Evolutionary conservation across 2,329 filamentous ascomycete species (phyloP).

Genomic region (Zymoseptoria passerinii): DNA sequence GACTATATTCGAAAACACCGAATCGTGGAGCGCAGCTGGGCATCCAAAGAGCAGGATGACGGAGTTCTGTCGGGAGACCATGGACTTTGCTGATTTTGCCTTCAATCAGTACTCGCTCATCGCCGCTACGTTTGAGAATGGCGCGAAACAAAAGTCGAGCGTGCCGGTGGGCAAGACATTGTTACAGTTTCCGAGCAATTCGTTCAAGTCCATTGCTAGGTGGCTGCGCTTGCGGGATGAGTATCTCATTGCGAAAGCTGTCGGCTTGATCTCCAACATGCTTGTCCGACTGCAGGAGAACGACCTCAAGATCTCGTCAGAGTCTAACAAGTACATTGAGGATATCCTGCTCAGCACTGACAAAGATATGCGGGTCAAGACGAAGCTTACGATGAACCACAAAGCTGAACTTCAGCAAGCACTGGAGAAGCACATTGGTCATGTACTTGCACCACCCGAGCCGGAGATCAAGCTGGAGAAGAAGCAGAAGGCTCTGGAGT

Average conservation of each 20-base stretch:
- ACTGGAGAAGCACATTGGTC: constrained; percentile 46
- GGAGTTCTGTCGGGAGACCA: constrained; percentile 87
- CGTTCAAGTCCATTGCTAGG: constrained; percentile 59
- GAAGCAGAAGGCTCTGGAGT: constrained; percentile 36
- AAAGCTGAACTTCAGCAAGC: constrained; percentile 69
- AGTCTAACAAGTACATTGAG: constrained; percentile 53
- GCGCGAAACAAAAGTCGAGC: constrained; percentile 32
- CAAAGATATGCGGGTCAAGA: constrained; percentile 50
- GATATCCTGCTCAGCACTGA: constrained; percentile 49
- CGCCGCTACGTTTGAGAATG: constrained; percentile 54
- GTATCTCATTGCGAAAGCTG: constrained; percentile 74
- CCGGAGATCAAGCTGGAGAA: constrained; percentile 17
- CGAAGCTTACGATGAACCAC: constrained; percentile 73
- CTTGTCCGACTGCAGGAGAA: constrained; percentile 72
- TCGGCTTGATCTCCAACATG: constrained; percentile 76
- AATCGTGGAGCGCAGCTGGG: constrained; percentile 65
- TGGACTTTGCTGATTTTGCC: constrained; percentile 82
- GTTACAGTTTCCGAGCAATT: constrained; percentile 54
- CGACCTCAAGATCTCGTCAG: constrained; percentile 57
- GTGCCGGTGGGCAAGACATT: constrained; percentile 41
- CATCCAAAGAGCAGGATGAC: constrained; percentile 74
- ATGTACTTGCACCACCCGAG: constrained; percentile 13
- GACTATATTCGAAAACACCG: constrained; percentile 73
- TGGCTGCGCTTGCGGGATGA: constrained; percentile 87
- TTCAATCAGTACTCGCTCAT: constrained; percentile 82